phyloP scores from a whole-genome alignment of 805 yeast genomes.

The Ogataea degrootiae region DNA sequence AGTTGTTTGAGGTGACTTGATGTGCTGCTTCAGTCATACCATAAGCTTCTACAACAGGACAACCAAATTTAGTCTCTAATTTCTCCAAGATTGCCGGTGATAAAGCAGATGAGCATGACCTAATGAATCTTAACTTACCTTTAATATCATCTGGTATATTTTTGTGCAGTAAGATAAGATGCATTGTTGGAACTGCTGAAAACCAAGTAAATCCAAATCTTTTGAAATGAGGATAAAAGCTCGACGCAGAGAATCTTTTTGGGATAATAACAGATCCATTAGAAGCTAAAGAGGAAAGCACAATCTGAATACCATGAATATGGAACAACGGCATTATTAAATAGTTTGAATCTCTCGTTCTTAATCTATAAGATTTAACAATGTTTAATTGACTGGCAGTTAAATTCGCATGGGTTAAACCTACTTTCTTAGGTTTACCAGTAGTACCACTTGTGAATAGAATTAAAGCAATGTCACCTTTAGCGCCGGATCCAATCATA shows the following conservation, averaged over 20 bases:
- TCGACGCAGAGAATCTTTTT: constrained; percentile 52
- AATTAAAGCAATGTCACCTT: constrained; percentile 54
- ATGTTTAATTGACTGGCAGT: constrained; percentile 57
- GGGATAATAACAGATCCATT: constrained; percentile 64
- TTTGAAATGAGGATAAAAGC: constrained; percentile 57
- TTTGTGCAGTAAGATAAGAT: constrained; percentile 55
- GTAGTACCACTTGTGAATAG: constrained; percentile 76
- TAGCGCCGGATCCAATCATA: constrained; percentile 11
- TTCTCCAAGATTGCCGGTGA: constrained; percentile 60
- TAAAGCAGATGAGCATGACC: constrained; percentile 69
- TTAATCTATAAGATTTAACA: constrained; percentile 49
- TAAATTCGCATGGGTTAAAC: constrained; percentile 61
- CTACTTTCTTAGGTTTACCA: constrained; percentile 73
- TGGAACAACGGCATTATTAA: constrained; percentile 77
- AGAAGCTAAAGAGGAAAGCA: constrained; percentile 54
- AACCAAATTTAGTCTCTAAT: constrained; percentile 52
- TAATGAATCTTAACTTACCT: constrained; percentile 51
- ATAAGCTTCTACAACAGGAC: constrained; percentile 72
- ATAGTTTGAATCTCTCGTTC: constrained; percentile 47
- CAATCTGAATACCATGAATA: constrained; percentile 70
- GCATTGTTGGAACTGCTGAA: constrained; percentile 75
- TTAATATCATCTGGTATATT: constrained; percentile 49
- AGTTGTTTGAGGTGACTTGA: constrained; percentile 68
- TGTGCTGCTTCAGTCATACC: constrained; percentile 84
- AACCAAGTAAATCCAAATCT: constrained; percentile 58